Conservation (phyloP, 768 basidiomycete genomes). For the Kwoniella mangroviensis region DNA sequence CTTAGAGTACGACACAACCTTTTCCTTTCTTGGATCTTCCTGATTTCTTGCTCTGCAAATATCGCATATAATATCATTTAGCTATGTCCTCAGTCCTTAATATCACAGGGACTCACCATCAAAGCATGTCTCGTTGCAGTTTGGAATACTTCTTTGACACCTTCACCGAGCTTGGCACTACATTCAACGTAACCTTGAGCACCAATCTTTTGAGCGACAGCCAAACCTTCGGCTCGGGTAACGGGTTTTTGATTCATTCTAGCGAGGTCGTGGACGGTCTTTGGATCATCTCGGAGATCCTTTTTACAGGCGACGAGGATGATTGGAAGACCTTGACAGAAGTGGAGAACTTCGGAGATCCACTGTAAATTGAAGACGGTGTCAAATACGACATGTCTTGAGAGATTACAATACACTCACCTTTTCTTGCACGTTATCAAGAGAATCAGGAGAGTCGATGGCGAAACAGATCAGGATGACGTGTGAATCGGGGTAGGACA, state of each 20-base stretch:
- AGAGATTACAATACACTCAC: slow-evolving; percentile 61
- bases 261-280: slow-evolving; percentile 90
- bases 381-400: background rate
- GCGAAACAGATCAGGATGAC: slow-evolving; percentile 99
- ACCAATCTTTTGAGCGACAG: slow-evolving; percentile 92
- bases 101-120: slow-evolving; percentile 37
- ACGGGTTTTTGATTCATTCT: slow-evolving; percentile 95
- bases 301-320: slow-evolving; percentile 99
- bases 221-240: slow-evolving; percentile 72
- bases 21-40: slow-evolving; percentile 42
- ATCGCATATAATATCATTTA: background rate
- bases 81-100: background rate
- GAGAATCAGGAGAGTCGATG: slow-evolving; percentile 94
- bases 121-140: slow-evolving; percentile 93
- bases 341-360: slow-evolving; percentile 98
- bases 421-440: slow-evolving; percentile 99
- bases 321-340: slow-evolving; percentile 90
- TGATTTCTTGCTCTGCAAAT: slow-evolving; percentile 49
- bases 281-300: slow-evolving; percentile 89
- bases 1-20: slow-evolving; percentile 50
- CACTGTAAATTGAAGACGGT: slow-evolving; percentile 64
- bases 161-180: slow-evolving; percentile 93
- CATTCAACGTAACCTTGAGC: slow-evolving; percentile 97
- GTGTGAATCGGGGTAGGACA: slow-evolving; percentile 99
- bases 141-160: slow-evolving; percentile 98